phyloP scores from a whole-genome alignment of 2,329 filamentous ascomycete species.

The Calonectria ilicicola region DNA sequence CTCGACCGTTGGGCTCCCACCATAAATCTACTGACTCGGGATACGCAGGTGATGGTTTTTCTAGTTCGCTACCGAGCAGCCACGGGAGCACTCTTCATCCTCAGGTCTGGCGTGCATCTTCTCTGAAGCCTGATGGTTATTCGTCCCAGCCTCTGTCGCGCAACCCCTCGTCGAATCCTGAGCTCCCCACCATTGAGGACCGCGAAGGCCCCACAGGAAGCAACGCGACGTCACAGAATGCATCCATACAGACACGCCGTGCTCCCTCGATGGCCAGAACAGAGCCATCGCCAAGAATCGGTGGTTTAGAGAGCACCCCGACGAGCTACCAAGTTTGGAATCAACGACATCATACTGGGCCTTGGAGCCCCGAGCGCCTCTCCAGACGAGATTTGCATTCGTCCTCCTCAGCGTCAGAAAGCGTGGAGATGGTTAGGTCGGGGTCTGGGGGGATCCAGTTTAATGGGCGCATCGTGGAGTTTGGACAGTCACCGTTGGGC shows the following conservation, averaged over 20 bases:
- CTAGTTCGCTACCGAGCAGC: slow-evolving; percentile 31
- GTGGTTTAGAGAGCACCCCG: slow-evolving; percentile 20
- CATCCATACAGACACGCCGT: slow-evolving; percentile 18
- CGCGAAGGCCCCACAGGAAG: slow-evolving; percentile 7
- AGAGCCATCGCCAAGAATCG: slow-evolving; percentile 32
- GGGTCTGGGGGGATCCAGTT: slow-evolving; percentile 41
- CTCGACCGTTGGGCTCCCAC: not conserved
- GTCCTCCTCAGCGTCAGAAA: slow-evolving; percentile 10
- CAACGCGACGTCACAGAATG: slow-evolving; percentile 3
- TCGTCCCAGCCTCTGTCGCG: slow-evolving; percentile 36
- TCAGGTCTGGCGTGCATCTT: slow-evolving; percentile 21
- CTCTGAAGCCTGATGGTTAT: slow-evolving; percentile 27
- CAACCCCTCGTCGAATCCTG: slow-evolving; percentile 31
- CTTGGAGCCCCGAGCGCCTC: slow-evolving; percentile 30
- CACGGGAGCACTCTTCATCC: slow-evolving; percentile 31
- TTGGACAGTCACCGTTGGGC: slow-evolving; percentile 30
- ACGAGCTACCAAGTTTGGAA: slow-evolving; percentile 28
- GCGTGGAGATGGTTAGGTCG: slow-evolving; percentile 37
- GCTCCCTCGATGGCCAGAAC: slow-evolving; percentile 33
- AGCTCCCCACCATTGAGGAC: not conserved
- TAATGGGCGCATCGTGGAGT: slow-evolving; percentile 36
- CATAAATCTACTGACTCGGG: slow-evolving; percentile 26
- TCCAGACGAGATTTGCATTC: slow-evolving; percentile 17
- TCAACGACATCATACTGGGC: slow-evolving; percentile 26
- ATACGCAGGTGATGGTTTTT: slow-evolving; percentile 23